A percentile compares a stretch with the other conserved stretches of the same genome.
Conservation (phyloP, 768 basidiomycete species). For the Suillus subalutaceus region DNA sequence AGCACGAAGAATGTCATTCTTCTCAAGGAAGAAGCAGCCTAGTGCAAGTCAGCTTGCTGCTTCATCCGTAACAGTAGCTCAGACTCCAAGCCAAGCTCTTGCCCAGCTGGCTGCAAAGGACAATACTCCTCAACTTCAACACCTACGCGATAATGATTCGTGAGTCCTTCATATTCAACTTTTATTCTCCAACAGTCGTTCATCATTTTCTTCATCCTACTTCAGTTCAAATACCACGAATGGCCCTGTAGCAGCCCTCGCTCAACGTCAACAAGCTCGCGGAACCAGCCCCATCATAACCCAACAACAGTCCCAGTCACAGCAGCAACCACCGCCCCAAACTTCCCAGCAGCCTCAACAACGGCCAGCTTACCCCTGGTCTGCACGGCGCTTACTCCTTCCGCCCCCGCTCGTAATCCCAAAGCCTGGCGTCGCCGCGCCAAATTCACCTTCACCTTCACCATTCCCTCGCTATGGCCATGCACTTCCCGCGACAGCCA, state of each 20-base stretch:
- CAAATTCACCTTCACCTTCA: slow-evolving; percentile 73
- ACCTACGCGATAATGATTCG: slow-evolving; percentile 33
- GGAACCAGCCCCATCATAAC: slow-evolving; percentile 32
- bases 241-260: slow-evolving; percentile 21
- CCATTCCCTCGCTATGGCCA: slow-evolving; percentile 98
- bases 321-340: slow-evolving; percentile 32
- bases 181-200: slow-evolving; percentile 4
- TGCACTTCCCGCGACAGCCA: slow-evolving; percentile 79
- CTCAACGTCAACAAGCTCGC: slow-evolving; percentile 41
- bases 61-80: slow-evolving; percentile 56
- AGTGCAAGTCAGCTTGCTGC: slow-evolving; percentile 46
- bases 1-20: slow-evolving; percentile 89
- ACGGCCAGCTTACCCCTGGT: slow-evolving; percentile 81
- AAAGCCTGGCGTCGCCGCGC: slow-evolving; percentile 65
- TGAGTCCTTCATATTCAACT: slow-evolving; percentile 31
- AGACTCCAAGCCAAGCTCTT: slow-evolving; percentile 70
- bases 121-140: slow-evolving; percentile 24
- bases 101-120: slow-evolving; percentile 52
- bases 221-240: slow-evolving; percentile 26
- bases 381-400: slow-evolving; percentile 70
- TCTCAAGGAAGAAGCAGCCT: slow-evolving; percentile 83
- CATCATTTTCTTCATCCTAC: not conserved
- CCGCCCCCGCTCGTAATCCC: slow-evolving; percentile 66
- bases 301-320: slow-evolving; percentile 31
- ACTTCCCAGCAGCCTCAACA: slow-evolving; percentile 37